Conservation (phyloP, 345 rosid genomes). For the Populus deltoides region DNA sequence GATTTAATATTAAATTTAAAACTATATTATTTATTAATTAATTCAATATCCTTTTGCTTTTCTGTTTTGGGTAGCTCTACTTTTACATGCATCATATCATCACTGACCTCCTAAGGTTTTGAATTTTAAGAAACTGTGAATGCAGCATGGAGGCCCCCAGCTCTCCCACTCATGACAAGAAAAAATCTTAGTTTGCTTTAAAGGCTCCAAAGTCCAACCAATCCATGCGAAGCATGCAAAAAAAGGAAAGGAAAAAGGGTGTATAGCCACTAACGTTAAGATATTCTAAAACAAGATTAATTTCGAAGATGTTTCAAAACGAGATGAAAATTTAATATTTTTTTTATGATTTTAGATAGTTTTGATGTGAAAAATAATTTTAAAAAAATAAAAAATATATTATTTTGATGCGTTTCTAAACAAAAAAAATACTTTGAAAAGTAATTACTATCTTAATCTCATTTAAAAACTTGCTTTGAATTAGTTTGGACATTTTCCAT, state of each 20-base stretch:
- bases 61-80: not conserved
- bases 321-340: no score
- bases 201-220: not conserved
- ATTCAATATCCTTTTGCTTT: not conserved
- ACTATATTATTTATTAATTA: no score
- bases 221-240: not conserved
- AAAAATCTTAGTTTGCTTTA: not conserved
- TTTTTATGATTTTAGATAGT: no score
- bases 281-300: no score
- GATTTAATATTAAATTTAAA: no score
- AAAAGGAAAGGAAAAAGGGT: not conserved
- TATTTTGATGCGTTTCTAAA: no score
- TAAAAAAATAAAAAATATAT: no score
- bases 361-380: no score
- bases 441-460: fast-evolving
- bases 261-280: not conserved
- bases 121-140: not conserved
- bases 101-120: constrained; percentile 1
- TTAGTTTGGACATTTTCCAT: no score
- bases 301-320: no score
- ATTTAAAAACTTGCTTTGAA: no score
- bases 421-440: no score
- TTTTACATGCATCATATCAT: not conserved
- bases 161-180: not conserved
- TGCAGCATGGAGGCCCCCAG: not conserved